Base-by-base conservation (phyloP, 164 flowering plant genomes). In the Macadamia tetraphylla region DNA sequence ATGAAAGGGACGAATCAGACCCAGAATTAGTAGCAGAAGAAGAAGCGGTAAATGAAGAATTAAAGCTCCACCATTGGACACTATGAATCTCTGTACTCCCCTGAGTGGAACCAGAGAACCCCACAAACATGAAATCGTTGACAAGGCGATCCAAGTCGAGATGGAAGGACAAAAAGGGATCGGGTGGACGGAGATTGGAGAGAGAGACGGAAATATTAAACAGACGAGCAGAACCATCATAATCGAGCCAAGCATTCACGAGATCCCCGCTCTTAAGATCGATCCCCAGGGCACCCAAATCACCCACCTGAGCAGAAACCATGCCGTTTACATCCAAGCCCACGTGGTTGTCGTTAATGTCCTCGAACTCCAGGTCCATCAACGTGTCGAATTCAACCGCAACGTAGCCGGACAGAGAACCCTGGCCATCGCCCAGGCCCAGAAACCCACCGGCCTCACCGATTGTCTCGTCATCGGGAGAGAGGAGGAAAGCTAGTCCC, bases 321-420 rank as follows among this genome's bases (percentile, higher is more conserved):
- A 94, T 65, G 32, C 81, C 78, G 77, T 83, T 81, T 9, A 89
- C 77, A 80, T 94, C 97, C 75, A 94, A 65, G 0, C 98, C 98
- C 64, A 92, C 92, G 66, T 94, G 99, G 66, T 94, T 92, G 11
- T 97, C 90, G 64, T 94, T 92, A 42, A 92, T 82, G 70, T 94
- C 98, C 18, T 75, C 75, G 75, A 87, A 92, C 74, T 85, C 91
- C 1, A 86, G 89, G 65, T 94, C 98, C 99, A 94, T 92, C 13
- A 89, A 71, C 1, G 97, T 94, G 68, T 94, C 99, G 67, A 92
- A 94, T 67, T 94, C 99, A 10, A 94, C 86, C 6, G 94, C 97
- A 48, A 94, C 84, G 57, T 85, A 84, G 18, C 82, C 81, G 31
- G 68, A 55, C 4, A 12, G 43, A 18, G 79, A 57, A 8, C 71